A percentile compares a stretch with the other conserved stretches of the same genome.
Evolutionary conservation across 2,329 filamentous ascomycete species (phyloP).

Genomic region (Aphanocladium album): DNA sequence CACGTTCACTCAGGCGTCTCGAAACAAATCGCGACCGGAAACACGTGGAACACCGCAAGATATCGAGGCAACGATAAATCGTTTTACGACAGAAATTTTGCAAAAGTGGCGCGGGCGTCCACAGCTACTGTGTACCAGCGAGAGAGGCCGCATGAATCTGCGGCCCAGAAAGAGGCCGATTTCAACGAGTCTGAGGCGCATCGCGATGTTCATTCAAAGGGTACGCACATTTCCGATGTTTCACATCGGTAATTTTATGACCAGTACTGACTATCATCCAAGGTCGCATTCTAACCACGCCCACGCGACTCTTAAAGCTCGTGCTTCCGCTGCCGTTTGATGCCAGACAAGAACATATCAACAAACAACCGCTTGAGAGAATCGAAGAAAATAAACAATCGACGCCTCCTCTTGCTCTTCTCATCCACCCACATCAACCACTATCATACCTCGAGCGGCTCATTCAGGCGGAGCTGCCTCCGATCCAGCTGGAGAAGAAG

Average conservation of each 20-base stretch:
- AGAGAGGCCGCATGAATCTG: not conserved
- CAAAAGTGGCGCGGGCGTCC: constrained; percentile 4
- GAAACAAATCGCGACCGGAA: not conserved
- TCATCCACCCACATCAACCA: constrained; percentile 86
- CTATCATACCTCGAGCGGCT: constrained; percentile 84
- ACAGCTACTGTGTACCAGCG: constrained; percentile 7
- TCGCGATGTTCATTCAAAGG: constrained; percentile 19
- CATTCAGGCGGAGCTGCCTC: constrained; percentile 80
- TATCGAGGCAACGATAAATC: not conserved
- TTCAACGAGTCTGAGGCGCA: constrained; percentile 11
- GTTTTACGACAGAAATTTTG: constrained; percentile 1
- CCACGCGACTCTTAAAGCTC: constrained; percentile 73
- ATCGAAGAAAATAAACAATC: constrained; percentile 27
- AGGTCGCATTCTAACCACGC: constrained; percentile 76
- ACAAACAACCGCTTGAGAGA: constrained; percentile 34
- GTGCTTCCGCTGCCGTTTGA: constrained; percentile 63
- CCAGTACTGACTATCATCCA: not conserved
- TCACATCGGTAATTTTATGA: not conserved
- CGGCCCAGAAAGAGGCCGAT: not conserved
- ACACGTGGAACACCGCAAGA: not conserved
- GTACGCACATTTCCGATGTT: constrained; percentile 6
- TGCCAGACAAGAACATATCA: constrained; percentile 34
- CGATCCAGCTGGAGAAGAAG: constrained; percentile 57
- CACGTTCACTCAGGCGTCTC: constrained; percentile 1
- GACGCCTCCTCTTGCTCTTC: constrained; percentile 77